Evolutionary conservation across 179 eudicot species (phyloP).

Genomic region (Monotropa hypopitys): DNA sequence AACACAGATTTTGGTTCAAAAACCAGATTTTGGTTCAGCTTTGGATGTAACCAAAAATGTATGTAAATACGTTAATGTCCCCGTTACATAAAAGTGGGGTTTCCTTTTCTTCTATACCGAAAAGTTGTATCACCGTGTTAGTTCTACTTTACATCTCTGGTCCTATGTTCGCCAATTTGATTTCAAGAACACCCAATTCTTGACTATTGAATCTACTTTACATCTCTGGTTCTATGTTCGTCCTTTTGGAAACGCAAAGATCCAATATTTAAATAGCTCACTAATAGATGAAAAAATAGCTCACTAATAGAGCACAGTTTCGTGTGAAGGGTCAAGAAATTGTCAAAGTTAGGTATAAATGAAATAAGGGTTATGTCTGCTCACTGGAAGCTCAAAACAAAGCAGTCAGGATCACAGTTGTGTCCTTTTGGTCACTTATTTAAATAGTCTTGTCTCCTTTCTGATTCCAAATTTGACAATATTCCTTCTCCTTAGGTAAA

Average conservation of each 20-base stretch:
- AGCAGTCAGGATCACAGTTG: conserved; percentile 81
- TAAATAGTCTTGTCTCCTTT: neutral
- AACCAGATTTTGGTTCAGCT: too few species aligned
- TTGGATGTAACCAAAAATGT: too few species aligned
- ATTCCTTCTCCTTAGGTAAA: neutral
- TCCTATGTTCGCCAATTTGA: neutral
- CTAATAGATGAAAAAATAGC: conserved; percentile 35
- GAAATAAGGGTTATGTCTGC: conserved; percentile 66
- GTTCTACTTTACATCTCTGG: neutral
- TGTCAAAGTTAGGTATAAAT: conserved; percentile 57
- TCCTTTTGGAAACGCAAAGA: neutral
- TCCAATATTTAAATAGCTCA: conserved; percentile 26
- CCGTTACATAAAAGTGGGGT: too few species aligned
- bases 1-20: too few species aligned
- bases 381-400: conserved; percentile 74
- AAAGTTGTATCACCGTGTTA: too few species aligned
- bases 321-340: conserved; percentile 75
- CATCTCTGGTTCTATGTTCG: neutral
- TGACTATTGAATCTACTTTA: neutral
- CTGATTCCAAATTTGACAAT: neutral
- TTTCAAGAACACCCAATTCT: neutral
- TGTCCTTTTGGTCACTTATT: conserved; percentile 14
- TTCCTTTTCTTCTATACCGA: too few species aligned
- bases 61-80: too few species aligned
- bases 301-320: conserved; percentile 60